phyloP scores from a whole-genome alignment of 768 basidiomycete genomes.

The Naganishia vishniacii region DNA sequence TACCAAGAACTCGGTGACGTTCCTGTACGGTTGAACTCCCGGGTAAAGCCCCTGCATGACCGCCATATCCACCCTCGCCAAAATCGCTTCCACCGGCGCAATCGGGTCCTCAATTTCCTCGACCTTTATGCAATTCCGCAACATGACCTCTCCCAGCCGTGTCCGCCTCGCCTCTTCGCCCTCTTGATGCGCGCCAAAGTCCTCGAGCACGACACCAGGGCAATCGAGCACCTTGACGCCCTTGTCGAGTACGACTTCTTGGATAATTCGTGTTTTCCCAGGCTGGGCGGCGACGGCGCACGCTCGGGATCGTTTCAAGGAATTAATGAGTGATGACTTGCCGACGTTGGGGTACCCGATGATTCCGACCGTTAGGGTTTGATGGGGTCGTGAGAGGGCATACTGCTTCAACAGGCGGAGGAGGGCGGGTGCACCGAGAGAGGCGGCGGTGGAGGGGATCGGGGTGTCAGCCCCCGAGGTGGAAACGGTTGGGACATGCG shows the following conservation, averaged over 20 bases:
- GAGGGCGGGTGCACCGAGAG: conserved; percentile 54
- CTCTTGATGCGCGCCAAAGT: conserved; percentile 51
- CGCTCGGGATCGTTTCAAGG: conserved; percentile 47
- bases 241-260: conserved; percentile 85
- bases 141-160: conserved; percentile 59
- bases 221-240: conserved; percentile 90
- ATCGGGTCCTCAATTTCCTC: conserved; percentile 89
- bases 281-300: conserved; percentile 92
- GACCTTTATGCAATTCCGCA: conserved; percentile 82
- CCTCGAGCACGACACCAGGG: conserved; percentile 94
- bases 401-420: conserved; percentile 68
- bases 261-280: conserved; percentile 85
- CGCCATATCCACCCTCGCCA: conserved; percentile 62
- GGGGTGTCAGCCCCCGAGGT: conserved; percentile 32
- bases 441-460: conserved; percentile 44
- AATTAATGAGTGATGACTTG: conserved; percentile 50
- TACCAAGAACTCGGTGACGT: conserved; percentile 76
- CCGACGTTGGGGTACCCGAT: conserved; percentile 51
- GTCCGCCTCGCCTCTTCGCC: conserved; percentile 45
- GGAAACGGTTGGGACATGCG: conserved; percentile 54
- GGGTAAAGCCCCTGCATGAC: conserved; percentile 75
- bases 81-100: conserved; percentile 82
- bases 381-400: conserved; percentile 46
- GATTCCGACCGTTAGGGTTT: conserved; percentile 48
- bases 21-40: conserved; percentile 67